These are phyloP conservation scores for Ceratocystis eucalypticola DNA, from an alignment of 2,329 filamentous ascomycete species.

Conservation along the genomic window DNA sequence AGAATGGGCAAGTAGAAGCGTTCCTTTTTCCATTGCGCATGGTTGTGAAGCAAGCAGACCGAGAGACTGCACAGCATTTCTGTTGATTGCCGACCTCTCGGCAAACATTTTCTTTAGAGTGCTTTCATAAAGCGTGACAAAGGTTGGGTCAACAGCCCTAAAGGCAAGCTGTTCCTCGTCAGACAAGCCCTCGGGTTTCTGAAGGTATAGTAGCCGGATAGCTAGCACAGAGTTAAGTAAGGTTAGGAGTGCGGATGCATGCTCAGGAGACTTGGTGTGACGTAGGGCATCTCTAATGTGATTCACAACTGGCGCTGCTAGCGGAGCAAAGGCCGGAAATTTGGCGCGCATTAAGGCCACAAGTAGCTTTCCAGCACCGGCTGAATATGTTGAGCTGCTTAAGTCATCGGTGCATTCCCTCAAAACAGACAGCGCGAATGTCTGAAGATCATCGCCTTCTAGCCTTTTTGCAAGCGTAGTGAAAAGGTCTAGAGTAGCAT, in stretches of 20 bases:
- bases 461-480: slow-evolving; percentile 36
- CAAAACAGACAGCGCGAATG: slow-evolving; percentile 37
- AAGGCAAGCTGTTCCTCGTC: slow-evolving; percentile 30
- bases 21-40: slow-evolving; percentile 22
- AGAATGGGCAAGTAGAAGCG: slow-evolving; percentile 26
- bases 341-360: slow-evolving; percentile 38
- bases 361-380: slow-evolving; percentile 39
- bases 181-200: slow-evolving; percentile 23
- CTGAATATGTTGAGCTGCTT: slow-evolving; percentile 38
- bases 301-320: slow-evolving; percentile 34
- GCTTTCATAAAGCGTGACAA: slow-evolving; percentile 31
- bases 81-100: slow-evolving; percentile 31
- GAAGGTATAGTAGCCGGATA: slow-evolving; percentile 31
- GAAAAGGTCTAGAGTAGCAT: slow-evolving; percentile 42
- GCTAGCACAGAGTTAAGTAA: slow-evolving; percentile 40
- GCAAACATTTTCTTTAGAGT: slow-evolving; percentile 21
- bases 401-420: slow-evolving; percentile 42
- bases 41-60: slow-evolving; percentile 34
- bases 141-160: slow-evolving; percentile 27
- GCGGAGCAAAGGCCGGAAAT: slow-evolving; percentile 35
- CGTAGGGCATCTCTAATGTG: slow-evolving; percentile 38
- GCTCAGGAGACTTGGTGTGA: slow-evolving; percentile 36
- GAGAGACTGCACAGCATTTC: slow-evolving; percentile 34
- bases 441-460: slow-evolving; percentile 31
- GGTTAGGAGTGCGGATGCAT: slow-evolving; percentile 39